Conservation (phyloP, 768 basidiomycete genomes). For the Calocybe cyanea region DNA sequence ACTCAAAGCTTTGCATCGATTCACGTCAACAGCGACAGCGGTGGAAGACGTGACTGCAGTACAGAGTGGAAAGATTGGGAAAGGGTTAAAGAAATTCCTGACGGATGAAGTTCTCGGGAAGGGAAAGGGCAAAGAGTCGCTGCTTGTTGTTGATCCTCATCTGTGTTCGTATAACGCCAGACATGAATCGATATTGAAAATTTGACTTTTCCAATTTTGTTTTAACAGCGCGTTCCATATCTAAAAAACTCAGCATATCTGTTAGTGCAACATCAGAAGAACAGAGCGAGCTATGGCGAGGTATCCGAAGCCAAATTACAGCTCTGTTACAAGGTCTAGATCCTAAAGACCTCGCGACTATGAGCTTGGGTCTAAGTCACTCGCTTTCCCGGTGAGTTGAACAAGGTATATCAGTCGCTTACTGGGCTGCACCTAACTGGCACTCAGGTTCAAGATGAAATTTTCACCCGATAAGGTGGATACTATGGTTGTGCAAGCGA, state of each 20-base stretch:
- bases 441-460: constrained; percentile 92
- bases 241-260: constrained; percentile 91
- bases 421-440: background rate
- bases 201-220: background rate
- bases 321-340: constrained; percentile 82
- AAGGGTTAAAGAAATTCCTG: constrained; percentile 91
- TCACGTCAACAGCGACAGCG: constrained; percentile 92
- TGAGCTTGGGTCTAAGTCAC: constrained; percentile 97
- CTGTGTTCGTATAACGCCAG: constrained; percentile 59
- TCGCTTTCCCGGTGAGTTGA: constrained; percentile 80
- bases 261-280: constrained; percentile 60
- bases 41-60: constrained; percentile 95
- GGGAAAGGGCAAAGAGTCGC: constrained; percentile 82
- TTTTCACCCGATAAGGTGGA: constrained; percentile 99
- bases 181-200: background rate
- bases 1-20: constrained; percentile 92
- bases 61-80: constrained; percentile 89
- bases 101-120: constrained; percentile 83
- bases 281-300: constrained; percentile 84
- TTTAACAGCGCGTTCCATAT: constrained; percentile 71
- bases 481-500: constrained; percentile 97
- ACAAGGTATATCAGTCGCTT: background rate
- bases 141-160: constrained; percentile 86
- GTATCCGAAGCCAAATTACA: constrained; percentile 87
- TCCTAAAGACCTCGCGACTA: constrained; percentile 92